Base-by-base conservation (phyloP, 2,329 filamentous ascomycete genomes). In the Fusarium sambucinum region DNA sequence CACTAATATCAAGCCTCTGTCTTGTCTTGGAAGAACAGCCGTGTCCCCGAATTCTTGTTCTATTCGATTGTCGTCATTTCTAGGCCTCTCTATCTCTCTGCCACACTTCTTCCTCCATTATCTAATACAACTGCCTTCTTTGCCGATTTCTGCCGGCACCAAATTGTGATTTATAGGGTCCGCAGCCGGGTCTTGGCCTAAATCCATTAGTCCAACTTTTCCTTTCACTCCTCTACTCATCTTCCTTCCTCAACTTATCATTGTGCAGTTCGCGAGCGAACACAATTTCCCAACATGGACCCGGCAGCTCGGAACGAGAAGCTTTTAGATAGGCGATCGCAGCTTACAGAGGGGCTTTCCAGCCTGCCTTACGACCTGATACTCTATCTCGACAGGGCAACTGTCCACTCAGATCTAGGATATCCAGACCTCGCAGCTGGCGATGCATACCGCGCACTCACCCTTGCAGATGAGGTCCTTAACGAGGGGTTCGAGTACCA, bases 371-470 rank as follows among this genome's bases (percentile, higher is more conserved):
- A 90, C 74, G 88, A 91, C 71, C 77, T 89, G 35, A 82, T 91
- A 55, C 81, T 90, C 10, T 90, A 90, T 69, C 82, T 92, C 56
- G 85, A 90, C 67, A 88, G 94, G 32, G 93, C 93, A 25, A 81
- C 86, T 33, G 83, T 91, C 41, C 89, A 97, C 78, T 86, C 89
- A 17, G 83, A 88, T 45, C 84, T 97, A 46, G 92, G 89, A 37
- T 98, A 97, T 78, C 93, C 93, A 0, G 96, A 99, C 77, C 87
- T 99, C 38, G 94, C 94, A 7, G 90, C 91, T 13, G 93, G 93
- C 33, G 94, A 97, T 82, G 93, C 93, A 7, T 98, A 98, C 77
- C 90, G 92, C 56, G 94, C 94, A 2, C 85, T 98, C n/a, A 86
- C 97, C 6, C 82, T 99, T 46, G 87, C 92, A 17, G 95, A 98